Percentiles rank a stretch among this genome's conserved stretches.
Conservation (phyloP, 441 rosid species). For the Iberis amara region DNA sequence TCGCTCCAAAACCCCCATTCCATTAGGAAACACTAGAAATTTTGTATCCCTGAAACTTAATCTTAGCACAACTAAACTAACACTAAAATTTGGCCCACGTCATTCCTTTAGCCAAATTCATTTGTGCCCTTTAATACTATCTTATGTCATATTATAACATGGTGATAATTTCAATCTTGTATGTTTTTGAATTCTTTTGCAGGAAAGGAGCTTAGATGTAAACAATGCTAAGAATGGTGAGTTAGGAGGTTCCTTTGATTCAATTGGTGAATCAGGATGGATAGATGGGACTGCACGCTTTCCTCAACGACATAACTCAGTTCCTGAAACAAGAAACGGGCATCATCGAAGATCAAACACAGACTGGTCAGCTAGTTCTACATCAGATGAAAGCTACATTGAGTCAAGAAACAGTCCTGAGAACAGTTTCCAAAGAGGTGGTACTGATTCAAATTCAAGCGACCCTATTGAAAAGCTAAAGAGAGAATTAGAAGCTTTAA, state of each 20-base stretch:
- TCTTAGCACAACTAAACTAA: too few relatives aligned
- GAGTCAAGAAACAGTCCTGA: slow-evolving; percentile 45
- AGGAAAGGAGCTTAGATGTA: slow-evolving; percentile 39
- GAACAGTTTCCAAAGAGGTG: slow-evolving; percentile 38
- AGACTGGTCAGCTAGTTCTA: slow-evolving; percentile 80
- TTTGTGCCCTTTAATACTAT: background rate
- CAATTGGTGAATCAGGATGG: slow-evolving; percentile 34
- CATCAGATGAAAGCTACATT: slow-evolving; percentile 59
- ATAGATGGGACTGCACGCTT: slow-evolving; percentile 28
- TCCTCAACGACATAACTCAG: slow-evolving; percentile 45
- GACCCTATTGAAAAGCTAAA: slow-evolving; percentile 41
- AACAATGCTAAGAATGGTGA: slow-evolving; percentile 29
- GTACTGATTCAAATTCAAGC: slow-evolving; percentile 23
- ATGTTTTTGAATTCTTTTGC: slow-evolving; percentile 3
- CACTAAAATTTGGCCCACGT: too few relatives aligned
- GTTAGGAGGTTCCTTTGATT: slow-evolving; percentile 33
- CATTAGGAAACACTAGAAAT: too few relatives aligned
- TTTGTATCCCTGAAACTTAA: too few relatives aligned
- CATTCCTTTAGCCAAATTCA: too few relatives aligned
- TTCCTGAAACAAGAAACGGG: slow-evolving; percentile 36
- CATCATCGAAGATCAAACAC: slow-evolving; percentile 54
- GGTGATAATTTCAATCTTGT: slow-evolving; percentile 9
- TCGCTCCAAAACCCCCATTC: too few relatives aligned
- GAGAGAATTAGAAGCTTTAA: slow-evolving; percentile 41
- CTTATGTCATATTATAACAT: background rate